Conservation (phyloP, 192 early-diverging fungal species). For the Radiomyces spectabilis region DNA sequence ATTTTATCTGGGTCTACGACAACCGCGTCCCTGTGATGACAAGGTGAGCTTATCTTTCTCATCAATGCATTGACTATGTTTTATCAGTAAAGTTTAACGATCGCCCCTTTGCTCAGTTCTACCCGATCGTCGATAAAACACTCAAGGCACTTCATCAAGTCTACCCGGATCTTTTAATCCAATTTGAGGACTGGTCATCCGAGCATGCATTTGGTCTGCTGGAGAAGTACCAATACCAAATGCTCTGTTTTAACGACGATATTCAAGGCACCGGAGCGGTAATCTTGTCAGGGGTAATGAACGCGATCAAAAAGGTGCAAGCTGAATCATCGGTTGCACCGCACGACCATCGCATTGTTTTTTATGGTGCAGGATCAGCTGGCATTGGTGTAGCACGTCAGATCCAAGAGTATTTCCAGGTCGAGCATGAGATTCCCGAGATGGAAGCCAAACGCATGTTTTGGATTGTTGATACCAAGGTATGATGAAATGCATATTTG, state of each 20-base stretch:
- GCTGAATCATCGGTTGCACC: conserved; percentile 54
- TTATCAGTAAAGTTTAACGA: neutral
- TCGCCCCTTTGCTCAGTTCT: conserved; percentile 61
- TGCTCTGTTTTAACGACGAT: conserved; percentile 92
- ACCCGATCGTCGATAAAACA: conserved; percentile 76
- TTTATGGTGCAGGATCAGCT: conserved; percentile 92
- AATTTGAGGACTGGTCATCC: conserved; percentile 95
- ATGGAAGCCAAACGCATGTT: conserved; percentile 61
- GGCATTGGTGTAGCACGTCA: conserved; percentile 93
- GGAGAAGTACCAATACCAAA: conserved; percentile 65
- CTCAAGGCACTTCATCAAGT: conserved; percentile 57
- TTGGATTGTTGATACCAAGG: conserved; percentile 88
- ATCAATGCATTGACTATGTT: neutral
- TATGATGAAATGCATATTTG: too few relatives aligned
- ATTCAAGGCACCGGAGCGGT: conserved; percentile 94
- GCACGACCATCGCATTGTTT: conserved; percentile 79
- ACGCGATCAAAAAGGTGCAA: conserved; percentile 59
- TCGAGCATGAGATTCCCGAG: conserved; percentile 67
- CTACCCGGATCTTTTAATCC: conserved; percentile 81
- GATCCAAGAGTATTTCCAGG: conserved; percentile 72
- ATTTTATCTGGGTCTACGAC: conserved; percentile 79
- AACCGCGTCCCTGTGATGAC: conserved; percentile 55
- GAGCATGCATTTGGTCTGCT: conserved; percentile 85
- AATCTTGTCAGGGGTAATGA: conserved; percentile 88
- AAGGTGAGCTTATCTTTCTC: neutral